phyloP scores from a whole-genome alignment of 768 basidiomycete species.

The Boletellus emodensis region DNA sequence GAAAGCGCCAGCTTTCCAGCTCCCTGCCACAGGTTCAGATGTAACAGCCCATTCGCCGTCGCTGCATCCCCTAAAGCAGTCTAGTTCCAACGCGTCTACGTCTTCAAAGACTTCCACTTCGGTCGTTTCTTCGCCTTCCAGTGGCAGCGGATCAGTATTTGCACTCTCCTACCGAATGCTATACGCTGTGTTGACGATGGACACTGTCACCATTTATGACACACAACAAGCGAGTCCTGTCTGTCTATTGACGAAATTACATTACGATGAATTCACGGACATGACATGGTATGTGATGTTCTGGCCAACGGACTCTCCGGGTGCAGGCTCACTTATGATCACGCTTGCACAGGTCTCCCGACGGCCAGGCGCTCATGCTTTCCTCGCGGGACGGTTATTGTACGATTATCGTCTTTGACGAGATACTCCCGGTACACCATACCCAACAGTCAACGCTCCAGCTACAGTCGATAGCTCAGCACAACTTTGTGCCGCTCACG shows the following conservation, averaged over 20 bases:
- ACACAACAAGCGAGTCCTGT: conserved; percentile 94
- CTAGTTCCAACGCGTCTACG: conserved; percentile 9
- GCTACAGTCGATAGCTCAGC: conserved; percentile 85
- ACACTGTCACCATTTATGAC: conserved; percentile 91
- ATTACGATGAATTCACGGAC: conserved; percentile 98
- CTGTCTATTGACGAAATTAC: conserved; percentile 87
- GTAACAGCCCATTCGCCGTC: conserved; percentile 9
- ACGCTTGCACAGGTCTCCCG: conserved; percentile 72
- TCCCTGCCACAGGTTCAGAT: conserved; percentile 8
- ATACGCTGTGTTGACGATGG: conserved; percentile 95
- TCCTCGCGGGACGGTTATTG: conserved; percentile 97
- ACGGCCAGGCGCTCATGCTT: conserved; percentile 88
- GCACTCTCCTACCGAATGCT: conserved; percentile 91
- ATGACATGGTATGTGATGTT: conserved; percentile 73
- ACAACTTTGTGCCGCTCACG: conserved; percentile 67
- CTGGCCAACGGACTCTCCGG: neutral
- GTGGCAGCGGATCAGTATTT: conserved; percentile 60
- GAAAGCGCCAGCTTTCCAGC: conserved; percentile 10
- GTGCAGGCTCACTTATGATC: conserved; percentile 3
- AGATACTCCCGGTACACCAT: conserved; percentile 82
- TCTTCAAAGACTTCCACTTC: conserved; percentile 22
- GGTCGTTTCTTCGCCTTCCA: conserved; percentile 40
- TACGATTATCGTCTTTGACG: conserved; percentile 92
- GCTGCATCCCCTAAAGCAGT: conserved; percentile 11
- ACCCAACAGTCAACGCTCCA: conserved; percentile 91